Evolutionary conservation across 2,329 filamentous ascomycete species (phyloP), one percentile per base, ranked within the genome.

Genomic region (Aspergillus awamori): DNA sequence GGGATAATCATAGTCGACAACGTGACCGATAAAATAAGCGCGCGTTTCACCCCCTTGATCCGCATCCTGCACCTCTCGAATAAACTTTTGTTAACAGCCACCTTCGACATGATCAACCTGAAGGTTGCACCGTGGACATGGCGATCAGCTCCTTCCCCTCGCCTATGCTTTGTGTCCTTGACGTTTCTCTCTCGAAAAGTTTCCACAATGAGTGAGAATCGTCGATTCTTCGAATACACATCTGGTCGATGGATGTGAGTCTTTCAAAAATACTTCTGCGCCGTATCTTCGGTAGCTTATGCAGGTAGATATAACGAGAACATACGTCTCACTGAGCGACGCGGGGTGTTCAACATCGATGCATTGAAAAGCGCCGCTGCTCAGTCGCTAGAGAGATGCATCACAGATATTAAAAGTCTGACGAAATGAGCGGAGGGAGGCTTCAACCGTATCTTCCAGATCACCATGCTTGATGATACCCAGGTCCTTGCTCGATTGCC

Each of bases 221-320:
- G 24, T 56, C 33, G n/a, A 43, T 45, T 60, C 43, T 56, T 47
- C 36, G 33, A 60, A 41, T 24, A 66, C 66, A 22, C 67, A 5
- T 48, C 45, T 48, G 24, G 22, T 28, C 22, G 45, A 28, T 48
- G 24, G 45, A 52, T 33, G 49, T 60, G 52, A 56, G 58, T 49
- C 24, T 1, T 45, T 51, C 30, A 36, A 26, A 30, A 24, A 51
- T 56, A 17, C 22, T 24, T 20, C 43, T 56, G 13, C 33, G n/a
- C 13, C 17, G 2, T 11, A 24, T n/a, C 28, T 30, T 49, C 33
- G 22, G 33, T 51, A 52, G 26, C 43, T 51, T 17, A 60, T 51
- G 13, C 13, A 17, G 41, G 4, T 39, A 63, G 64, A 57, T 64
- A 59, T n/a, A 65, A 65, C 26, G 60, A 64, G 53, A 39, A 61